Base-by-base conservation (phyloP, 495 filamentous ascomycete species). In the Penicillium tannophilum region DNA sequence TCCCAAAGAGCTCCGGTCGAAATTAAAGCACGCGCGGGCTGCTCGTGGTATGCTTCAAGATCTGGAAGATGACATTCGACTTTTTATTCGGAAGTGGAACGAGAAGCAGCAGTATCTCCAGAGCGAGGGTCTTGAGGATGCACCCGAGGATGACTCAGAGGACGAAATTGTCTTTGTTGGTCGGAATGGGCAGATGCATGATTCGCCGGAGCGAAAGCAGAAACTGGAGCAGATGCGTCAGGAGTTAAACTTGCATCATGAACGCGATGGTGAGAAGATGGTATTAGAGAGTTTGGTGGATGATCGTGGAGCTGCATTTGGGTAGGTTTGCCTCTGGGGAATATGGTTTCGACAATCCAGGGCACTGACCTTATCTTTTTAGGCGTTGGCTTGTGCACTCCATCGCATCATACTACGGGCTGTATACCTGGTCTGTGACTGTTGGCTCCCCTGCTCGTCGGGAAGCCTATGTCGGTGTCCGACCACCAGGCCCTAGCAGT, bases 131-230 rank as follows among this genome's bases (percentile, higher is more conserved):
- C 72, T 76, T 36, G 78, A 80, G 7, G 78, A 83, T 55, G 77
- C 69, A 1, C 69, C 80, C 17, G 75, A 78, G 19, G 87, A 77
- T 20, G 76, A 78, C 52, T 78, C 88, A 39, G 92, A 95, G 63
- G 92, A 96, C 56, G 93, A 98, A 73, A 92, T 98, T 62, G 91
- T 97, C 3, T 97, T 96, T 70, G 86, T 96, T 10, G 92, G 92
- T 1, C 79, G 89, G 5, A 87, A 90, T 64, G 88, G 89, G 6
- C 79, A 77, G 55, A 90, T 87, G 87, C 85, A 85, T 64, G 89
- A 91, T 59, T 79, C 84, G 26, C 74, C 76, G 33, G 68, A 68
- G 59, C 72, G 67, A 56, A 74, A 63, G 51, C 58, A 58, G 67
- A 70, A 57, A 31, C 58, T 70, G 55, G 68, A 69, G 61, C 49